Conservation (phyloP, 176 grass and related monocot species). For the Triticum monococcum region DNA sequence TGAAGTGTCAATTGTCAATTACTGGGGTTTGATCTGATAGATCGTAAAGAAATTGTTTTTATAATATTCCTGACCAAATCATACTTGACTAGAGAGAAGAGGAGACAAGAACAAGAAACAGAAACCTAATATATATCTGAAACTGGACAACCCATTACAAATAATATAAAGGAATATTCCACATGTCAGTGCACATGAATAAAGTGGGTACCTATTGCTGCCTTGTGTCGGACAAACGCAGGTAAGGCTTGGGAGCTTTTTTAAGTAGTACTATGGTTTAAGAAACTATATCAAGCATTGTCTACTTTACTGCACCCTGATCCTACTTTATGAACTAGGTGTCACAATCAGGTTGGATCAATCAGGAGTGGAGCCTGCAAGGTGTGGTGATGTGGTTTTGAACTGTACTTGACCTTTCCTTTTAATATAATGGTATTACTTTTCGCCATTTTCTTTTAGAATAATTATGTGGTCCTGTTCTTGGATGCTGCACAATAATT, state of each 20-base stretch:
- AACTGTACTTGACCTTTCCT: neutral
- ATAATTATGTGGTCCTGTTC: neutral
- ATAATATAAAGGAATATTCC: constrained; percentile 23
- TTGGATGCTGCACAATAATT: neutral
- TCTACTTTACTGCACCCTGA: neutral
- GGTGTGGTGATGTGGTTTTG: constrained; percentile 6
- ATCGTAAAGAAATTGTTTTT: neutral
- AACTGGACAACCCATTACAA: neutral
- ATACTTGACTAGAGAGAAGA: neutral
- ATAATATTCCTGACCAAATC: neutral
- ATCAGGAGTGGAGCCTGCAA: neutral
- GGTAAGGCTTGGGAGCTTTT: neutral
- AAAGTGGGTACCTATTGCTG: constrained; percentile 24
- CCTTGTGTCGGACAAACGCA: neutral
- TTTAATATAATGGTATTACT: neutral
- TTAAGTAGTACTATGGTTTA: neutral
- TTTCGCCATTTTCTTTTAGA: constrained; percentile 6
- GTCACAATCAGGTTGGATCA: neutral
- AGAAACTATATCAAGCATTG: constrained; percentile 3
- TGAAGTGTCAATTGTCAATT: constrained; percentile 12
- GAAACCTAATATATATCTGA: neutral
- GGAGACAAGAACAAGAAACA: constrained; percentile 13
- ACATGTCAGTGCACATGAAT: neutral
- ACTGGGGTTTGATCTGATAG: neutral
- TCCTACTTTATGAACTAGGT: constrained; percentile 7